Conservation (phyloP, 768 basidiomycete species). For the Boletus reticulatus region DNA sequence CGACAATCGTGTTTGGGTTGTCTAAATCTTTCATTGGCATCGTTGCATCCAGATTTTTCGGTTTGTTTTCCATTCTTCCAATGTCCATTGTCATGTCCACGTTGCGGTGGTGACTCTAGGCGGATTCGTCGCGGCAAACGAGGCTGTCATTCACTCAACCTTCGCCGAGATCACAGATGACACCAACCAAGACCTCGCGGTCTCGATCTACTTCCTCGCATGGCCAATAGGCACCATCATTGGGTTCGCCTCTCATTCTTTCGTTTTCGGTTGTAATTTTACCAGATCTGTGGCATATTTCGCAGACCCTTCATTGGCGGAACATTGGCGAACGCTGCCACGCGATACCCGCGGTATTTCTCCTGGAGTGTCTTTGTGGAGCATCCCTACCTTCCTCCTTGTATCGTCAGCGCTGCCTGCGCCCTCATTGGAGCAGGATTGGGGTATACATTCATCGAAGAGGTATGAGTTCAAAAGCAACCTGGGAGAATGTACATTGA, state of each 20-base stretch:
- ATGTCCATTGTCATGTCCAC: neutral
- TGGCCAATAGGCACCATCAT: conserved; percentile 57
- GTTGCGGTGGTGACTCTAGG: conserved; percentile 31
- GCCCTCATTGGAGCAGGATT: conserved; percentile 7
- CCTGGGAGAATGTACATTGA: neutral
- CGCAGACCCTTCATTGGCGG: conserved; percentile 20
- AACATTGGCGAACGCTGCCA: conserved; percentile 16
- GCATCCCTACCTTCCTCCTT: conserved; percentile 19
- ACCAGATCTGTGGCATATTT: neutral
- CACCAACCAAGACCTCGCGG: conserved; percentile 57
- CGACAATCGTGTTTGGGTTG: conserved; percentile 53
- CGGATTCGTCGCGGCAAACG: conserved; percentile 59
- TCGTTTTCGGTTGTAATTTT: too few relatives aligned
- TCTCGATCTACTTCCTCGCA: conserved; percentile 54
- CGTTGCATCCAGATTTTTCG: conserved; percentile 49
- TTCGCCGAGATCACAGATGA: conserved; percentile 62
- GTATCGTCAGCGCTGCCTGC: conserved; percentile 9
- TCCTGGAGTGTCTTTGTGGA: conserved; percentile 11
- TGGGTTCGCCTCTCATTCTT: conserved; percentile 35
- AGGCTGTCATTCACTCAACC: conserved; percentile 59
- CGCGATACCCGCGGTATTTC: conserved; percentile 4
- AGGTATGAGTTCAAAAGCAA: conserved; percentile 8
- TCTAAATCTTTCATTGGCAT: conserved; percentile 49
- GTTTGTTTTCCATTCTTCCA: conserved; percentile 29
- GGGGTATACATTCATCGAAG: conserved; percentile 19